Percentiles rank a stretch among this genome's conserved stretches.
Evolutionary conservation across 805 yeast species (phyloP).

Genomic region (Soucietia sequanensis): DNA sequence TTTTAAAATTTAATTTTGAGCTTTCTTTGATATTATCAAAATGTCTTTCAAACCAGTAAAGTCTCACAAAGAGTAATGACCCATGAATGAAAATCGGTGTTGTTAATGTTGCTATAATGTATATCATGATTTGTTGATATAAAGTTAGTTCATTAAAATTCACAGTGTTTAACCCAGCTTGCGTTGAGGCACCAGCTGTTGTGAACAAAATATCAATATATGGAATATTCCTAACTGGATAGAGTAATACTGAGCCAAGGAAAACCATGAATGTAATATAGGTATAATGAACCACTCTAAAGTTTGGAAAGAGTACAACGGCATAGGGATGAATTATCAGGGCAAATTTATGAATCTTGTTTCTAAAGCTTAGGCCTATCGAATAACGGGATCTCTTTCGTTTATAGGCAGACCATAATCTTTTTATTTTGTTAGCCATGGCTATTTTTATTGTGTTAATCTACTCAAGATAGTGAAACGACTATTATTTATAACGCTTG

Average conservation of each 20-base stretch:
- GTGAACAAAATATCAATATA: conserved; percentile 83
- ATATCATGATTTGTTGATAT: conserved; percentile 80
- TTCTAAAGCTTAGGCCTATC: conserved; percentile 26
- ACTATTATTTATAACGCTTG: too few species aligned
- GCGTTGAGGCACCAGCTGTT: conserved; percentile 76
- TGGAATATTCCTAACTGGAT: conserved; percentile 61
- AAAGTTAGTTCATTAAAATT: conserved; percentile 60
- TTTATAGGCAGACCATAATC: conserved; percentile 1
- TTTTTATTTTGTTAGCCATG: conserved; percentile 1
- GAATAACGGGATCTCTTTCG: conserved; percentile 8
- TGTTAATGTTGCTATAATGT: conserved; percentile 59
- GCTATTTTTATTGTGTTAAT: too few species aligned
- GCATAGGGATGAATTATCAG: conserved; percentile 41
- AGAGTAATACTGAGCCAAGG: conserved; percentile 71
- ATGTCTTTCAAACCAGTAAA: conserved; percentile 86
- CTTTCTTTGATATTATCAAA: conserved; percentile 77
- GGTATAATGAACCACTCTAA: conserved; percentile 66
- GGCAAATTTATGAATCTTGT: conserved; percentile 33
- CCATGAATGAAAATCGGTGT: conserved; percentile 92
- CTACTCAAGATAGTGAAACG: too few species aligned
- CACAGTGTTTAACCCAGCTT: conserved; percentile 87
- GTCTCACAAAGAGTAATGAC: conserved; percentile 67
- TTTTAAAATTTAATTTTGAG: conserved; percentile 75
- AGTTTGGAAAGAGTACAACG: conserved; percentile 47
- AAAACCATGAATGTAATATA: conserved; percentile 63